Conservation (phyloP, 257 asterid genomes). For the Plectranthus barbatus region DNA sequence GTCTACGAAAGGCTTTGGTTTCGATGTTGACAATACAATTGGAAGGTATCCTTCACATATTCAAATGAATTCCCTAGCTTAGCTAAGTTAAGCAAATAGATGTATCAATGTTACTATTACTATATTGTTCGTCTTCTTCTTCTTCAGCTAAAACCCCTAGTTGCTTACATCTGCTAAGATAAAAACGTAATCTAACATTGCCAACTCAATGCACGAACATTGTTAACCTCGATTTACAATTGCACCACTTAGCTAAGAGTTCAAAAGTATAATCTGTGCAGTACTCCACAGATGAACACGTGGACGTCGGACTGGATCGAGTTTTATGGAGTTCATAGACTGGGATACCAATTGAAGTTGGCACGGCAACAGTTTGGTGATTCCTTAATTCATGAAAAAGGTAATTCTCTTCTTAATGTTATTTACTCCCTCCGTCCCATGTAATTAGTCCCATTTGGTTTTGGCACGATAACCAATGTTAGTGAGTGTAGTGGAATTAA, state of each 20-base stretch:
- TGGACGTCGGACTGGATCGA: conserved; percentile 89
- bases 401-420: conserved; percentile 15
- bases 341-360: conserved; percentile 83
- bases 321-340: conserved; percentile 76
- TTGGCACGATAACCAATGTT: no score
- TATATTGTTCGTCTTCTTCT: no score
- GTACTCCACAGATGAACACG: conserved; percentile 91
- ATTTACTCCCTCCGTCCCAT: no score
- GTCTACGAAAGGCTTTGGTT: conserved; percentile 75
- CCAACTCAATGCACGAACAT: background rate
- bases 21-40: conserved; percentile 80
- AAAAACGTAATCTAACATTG: background rate
- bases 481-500: no score
- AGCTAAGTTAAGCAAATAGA: background rate
- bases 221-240: background rate
- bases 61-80: background rate
- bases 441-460: no score
- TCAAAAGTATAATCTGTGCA: conserved; percentile 28
- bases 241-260: conserved; percentile 8
- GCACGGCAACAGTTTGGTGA: conserved; percentile 72
- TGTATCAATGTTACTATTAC: no score
- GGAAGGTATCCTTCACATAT: conserved; percentile 55
- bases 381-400: conserved; percentile 75
- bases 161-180: background rate
- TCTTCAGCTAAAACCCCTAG: background rate